Evolutionary conservation across 1,284 basidiomycete genomes (phyloP).

Genomic region (Cutaneotrichosporon sp.): DNA sequence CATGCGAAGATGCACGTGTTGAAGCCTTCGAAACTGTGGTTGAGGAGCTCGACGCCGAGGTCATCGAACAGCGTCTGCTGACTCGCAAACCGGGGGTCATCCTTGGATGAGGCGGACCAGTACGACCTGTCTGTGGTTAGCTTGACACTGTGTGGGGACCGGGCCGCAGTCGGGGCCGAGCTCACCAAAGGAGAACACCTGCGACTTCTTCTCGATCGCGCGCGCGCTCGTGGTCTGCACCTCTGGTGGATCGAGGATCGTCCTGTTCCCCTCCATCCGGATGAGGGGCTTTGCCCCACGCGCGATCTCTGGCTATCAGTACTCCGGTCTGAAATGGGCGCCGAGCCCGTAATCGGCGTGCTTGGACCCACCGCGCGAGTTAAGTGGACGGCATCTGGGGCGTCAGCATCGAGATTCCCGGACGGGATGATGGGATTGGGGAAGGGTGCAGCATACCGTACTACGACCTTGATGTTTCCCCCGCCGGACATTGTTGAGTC

Average conservation of each 20-base stretch:
- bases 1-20: slow-evolving; percentile 97
- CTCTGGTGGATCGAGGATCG: slow-evolving; percentile 84
- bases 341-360: not conserved
- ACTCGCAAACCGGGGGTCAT: slow-evolving; percentile 83
- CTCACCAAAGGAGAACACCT: slow-evolving; percentile 74
- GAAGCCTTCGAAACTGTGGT: slow-evolving; percentile 94
- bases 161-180: slow-evolving; percentile 1
- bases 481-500: slow-evolving; percentile 58
- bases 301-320: slow-evolving; percentile 66
- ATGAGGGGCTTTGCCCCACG: slow-evolving; percentile 88
- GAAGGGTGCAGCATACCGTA: slow-evolving; percentile 54
- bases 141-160: not conserved
- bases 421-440: not conserved
- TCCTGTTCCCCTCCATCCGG: slow-evolving; percentile 88
- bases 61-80: slow-evolving; percentile 94
- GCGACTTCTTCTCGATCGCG: slow-evolving; percentile 80
- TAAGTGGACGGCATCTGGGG: slow-evolving; percentile 83
- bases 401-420: slow-evolving; percentile 21
- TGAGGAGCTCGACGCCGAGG: slow-evolving; percentile 87
- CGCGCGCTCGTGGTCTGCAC: slow-evolving; percentile 50
- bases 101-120: slow-evolving; percentile 84
- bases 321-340: not conserved
- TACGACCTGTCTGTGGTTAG: slow-evolving; percentile 74
- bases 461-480: slow-evolving; percentile 85
- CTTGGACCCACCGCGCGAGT: slow-evolving; percentile 71